These are phyloP conservation scores for Sherardia arvensis DNA, from an alignment of 257 asterid species.

Conservation along the genomic window DNA sequence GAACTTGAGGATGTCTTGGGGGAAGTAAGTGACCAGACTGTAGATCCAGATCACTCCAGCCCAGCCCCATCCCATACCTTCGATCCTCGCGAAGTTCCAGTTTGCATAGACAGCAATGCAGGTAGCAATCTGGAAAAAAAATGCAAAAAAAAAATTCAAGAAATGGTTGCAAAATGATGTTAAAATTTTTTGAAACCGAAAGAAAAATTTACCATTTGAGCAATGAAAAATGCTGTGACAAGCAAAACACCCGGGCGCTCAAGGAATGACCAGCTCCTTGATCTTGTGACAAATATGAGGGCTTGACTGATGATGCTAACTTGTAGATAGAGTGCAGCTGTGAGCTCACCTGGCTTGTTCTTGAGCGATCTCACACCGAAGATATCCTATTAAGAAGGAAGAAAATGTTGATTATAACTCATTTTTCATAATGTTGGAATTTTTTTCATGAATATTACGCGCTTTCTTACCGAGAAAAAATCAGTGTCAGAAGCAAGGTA, in stretches of 20 bases:
- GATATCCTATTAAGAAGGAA: constrained; percentile 18
- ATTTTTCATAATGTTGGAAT: too few relatives aligned
- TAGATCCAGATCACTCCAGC: constrained; percentile 71
- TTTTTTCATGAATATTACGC: too few relatives aligned
- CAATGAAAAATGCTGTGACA: constrained; percentile 49
- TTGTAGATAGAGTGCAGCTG: constrained; percentile 86
- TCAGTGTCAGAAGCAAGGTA: constrained; percentile 64
- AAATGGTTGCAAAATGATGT: background rate
- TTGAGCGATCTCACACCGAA: constrained; percentile 51
- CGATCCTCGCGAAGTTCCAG: constrained; percentile 69
- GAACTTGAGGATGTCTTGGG: constrained; percentile 78
- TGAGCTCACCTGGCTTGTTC: constrained; percentile 37
- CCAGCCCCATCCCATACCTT: constrained; percentile 92
- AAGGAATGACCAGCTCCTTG: constrained; percentile 74
- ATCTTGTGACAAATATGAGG: constrained; percentile 78
- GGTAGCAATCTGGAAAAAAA: constrained; percentile 45
- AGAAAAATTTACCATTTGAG: constrained; percentile 48
- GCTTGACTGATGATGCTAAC: constrained; percentile 94
- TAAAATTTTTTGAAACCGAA: too few relatives aligned
- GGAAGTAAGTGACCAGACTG: constrained; percentile 62
- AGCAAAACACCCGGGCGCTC: constrained; percentile 81
- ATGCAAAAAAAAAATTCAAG: background rate
- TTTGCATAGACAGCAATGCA: constrained; percentile 54
- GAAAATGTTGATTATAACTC: background rate
- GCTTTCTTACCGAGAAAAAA: constrained; percentile 41